Evolutionary conservation across 2,329 filamentous ascomycete species (phyloP), one percentile per base, ranked within the genome.

Genomic region (Canariomyces notabilis): DNA sequence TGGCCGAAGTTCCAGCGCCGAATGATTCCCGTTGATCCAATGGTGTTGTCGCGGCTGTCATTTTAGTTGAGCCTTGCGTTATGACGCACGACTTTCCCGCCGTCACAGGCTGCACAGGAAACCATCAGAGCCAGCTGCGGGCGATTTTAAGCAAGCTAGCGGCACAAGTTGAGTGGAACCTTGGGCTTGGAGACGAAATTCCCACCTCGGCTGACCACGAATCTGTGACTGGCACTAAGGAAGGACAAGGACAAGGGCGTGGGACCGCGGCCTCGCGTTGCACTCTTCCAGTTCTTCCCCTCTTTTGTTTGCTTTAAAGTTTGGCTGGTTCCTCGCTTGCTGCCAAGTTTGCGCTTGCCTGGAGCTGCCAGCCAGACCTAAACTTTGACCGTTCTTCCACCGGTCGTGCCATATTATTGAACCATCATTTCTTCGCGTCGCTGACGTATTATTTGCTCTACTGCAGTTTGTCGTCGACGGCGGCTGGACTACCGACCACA

Each of bases 391-490:
- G 2, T 42, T 36, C 38, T 19, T 11, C n/a, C n/a, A 23, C 18
- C 9, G 29, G 12, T 36, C 19, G n/a, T 18, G n/a, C n/a, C 36
- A 37, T 6, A 35, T n/a, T 18, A 9, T 29, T 37, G 40, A 32
- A 15, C 36, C 29, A 15, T 39, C 26, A 23, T 42, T 22, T 19
- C 39, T 46, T 42, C 53, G 23, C 33, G 26, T 57, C 47, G 46
- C 59, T 62, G 56, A 64, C 57, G 34, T 50, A 49, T 34, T 19
- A 46, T 42, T 37, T 46, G 44, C 39, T 44, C 46, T 49, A 58
- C n/a, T n/a, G n/a, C 65, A 96, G 91, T 98, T 95, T 67, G 87
- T 98, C 59, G 91, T 96, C 57, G 89, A 98, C 77, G 88, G 87
- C 57, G 80, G 79, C 58, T 98, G 93, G 93, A 82, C 82, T 41